Conservation (phyloP, 495 filamentous ascomycete genomes). For the Neurospora sp. region DNA sequence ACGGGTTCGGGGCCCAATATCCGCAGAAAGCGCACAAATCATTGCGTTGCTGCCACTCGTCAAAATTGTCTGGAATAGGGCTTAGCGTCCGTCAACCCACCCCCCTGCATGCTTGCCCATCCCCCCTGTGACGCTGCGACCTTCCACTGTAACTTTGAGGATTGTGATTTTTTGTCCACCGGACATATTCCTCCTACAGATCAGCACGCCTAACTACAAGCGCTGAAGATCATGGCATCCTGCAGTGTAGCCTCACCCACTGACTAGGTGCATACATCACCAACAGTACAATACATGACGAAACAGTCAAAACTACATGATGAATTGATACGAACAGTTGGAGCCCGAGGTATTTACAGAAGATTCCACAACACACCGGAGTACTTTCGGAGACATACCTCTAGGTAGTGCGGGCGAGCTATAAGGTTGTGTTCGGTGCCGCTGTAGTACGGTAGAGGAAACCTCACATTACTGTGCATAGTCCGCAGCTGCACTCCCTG, state of each 20-base stretch:
- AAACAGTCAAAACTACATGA: neutral
- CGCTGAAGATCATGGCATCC: conserved; percentile 1
- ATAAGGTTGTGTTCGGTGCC: too few species aligned
- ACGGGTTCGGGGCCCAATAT: neutral
- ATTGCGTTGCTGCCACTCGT: conserved; percentile 19
- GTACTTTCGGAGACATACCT: too few species aligned
- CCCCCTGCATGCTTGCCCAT: neutral
- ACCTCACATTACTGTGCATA: too few species aligned
- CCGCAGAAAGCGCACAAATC: neutral
- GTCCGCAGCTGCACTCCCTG: too few species aligned
- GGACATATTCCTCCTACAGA: neutral
- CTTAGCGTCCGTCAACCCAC: conserved; percentile 24
- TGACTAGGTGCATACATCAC: neutral
- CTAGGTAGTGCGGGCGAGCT: neutral
- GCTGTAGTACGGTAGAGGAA: too few species aligned
- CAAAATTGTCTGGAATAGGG: conserved; percentile 35
- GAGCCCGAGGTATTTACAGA: too few species aligned
- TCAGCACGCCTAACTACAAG: neutral
- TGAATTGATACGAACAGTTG: neutral
- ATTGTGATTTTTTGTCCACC: neutral
- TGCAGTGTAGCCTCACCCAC: neutral
- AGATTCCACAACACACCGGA: too few species aligned
- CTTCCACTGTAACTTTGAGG: neutral
- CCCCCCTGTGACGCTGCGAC: neutral
- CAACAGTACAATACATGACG: neutral